Conservation (phyloP, 176 grass and related monocot genomes). For the Rhynchospora tenuis region DNA sequence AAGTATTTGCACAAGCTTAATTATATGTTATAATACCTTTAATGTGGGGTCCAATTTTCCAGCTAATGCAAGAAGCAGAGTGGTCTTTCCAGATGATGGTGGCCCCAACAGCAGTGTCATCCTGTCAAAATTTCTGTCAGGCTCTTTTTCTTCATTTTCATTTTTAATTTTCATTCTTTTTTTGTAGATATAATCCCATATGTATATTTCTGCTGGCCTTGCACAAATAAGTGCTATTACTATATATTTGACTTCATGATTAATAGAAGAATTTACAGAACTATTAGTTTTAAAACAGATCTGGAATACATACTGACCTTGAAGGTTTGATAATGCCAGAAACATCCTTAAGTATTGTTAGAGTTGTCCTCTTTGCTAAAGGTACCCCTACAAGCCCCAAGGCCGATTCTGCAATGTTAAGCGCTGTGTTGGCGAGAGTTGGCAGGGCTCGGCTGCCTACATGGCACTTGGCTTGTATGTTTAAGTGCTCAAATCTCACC, state of each 20-base stretch:
- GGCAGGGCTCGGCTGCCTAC: conserved; percentile 77
- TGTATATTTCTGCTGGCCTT: not conserved
- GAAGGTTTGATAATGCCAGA: conserved; percentile 61
- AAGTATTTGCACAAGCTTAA: not conserved
- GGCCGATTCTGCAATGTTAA: conserved; percentile 55
- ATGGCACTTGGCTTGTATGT: conserved; percentile 61
- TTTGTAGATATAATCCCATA: not conserved
- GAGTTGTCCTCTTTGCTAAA: conserved; percentile 51
- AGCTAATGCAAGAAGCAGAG: conserved; percentile 72
- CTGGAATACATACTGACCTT: conserved; percentile 22
- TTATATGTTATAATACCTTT: not conserved
- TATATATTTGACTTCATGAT: not conserved
- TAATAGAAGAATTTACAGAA: not conserved
- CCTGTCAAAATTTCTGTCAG: conserved; percentile 19
- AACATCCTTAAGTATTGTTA: conserved; percentile 57
- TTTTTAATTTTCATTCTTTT: not conserved
- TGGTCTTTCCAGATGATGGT: conserved; percentile 95
- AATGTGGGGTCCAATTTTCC: conserved; percentile 77
- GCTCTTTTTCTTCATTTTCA: not conserved
- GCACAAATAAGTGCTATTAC: not conserved
- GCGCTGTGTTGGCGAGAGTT: conserved; percentile 62
- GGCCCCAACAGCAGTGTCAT: conserved; percentile 94
- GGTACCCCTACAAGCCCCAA: conserved; percentile 40
- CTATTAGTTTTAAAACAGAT: not conserved
- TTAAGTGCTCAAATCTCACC: conserved; percentile 78